A percentile compares a stretch with the other conserved stretches of the same genome.
Conservation (phyloP, 2,329 filamentous ascomycete species). For the Rhinocladiella mackenziei region DNA sequence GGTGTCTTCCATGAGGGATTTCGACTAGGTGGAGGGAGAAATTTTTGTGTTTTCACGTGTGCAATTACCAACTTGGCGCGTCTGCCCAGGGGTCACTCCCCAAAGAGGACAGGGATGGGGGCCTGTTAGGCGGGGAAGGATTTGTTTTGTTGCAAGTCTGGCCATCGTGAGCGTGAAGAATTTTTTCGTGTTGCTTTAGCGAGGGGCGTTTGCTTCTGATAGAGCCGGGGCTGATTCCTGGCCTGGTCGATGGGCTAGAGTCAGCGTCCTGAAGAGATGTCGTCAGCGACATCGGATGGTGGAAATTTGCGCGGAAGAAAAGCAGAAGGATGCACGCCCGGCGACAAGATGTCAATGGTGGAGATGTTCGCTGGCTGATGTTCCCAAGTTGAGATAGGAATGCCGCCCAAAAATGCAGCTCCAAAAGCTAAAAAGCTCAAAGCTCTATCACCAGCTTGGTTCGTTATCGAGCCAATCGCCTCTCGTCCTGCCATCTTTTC, state of each 20-base stretch:
- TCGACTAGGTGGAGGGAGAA: neutral
- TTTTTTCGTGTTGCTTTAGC: neutral
- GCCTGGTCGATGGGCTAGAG: neutral
- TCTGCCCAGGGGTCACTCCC: neutral
- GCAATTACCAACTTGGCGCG: neutral
- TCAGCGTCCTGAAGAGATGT: neutral
- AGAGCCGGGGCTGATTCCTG: neutral
- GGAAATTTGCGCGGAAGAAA: neutral
- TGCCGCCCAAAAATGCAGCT: no score
- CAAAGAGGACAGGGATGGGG: neutral
- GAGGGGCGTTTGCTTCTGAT: conserved; percentile 9
- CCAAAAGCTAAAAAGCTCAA: no score
- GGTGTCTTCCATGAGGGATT: no score
- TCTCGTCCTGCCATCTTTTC: conserved; percentile 6
- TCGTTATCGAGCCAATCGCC: conserved; percentile 25
- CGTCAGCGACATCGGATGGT: conserved; percentile 22
- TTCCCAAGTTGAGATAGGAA: neutral
- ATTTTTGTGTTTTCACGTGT: conserved; percentile 8
- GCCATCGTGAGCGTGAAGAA: neutral
- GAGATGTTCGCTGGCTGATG: neutral
- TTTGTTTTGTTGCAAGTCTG: no score
- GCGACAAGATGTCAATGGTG: neutral
- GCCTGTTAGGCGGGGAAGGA: no score
- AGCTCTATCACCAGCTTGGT: conserved; percentile 1
- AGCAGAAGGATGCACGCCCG: neutral